Evolutionary conservation across 106 monocot species (phyloP).

Genomic region (Allium sativum): DNA sequence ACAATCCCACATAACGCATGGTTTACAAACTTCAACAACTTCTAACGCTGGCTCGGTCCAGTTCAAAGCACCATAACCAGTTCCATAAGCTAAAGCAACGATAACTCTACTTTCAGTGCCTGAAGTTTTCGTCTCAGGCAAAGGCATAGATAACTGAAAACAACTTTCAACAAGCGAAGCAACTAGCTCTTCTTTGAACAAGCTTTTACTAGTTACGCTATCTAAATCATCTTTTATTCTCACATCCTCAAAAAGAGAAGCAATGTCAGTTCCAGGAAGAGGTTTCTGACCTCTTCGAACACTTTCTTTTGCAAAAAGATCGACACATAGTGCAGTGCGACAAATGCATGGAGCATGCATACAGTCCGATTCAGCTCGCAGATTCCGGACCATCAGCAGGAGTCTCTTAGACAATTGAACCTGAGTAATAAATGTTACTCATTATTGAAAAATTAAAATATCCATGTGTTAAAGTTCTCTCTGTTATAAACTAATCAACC

Average conservation of each 20-base stretch:
- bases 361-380: conserved; percentile 96
- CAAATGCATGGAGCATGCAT: conserved; percentile 99
- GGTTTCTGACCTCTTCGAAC: conserved; percentile 96
- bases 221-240: conserved; percentile 92
- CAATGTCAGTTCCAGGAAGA: conserved; percentile 90
- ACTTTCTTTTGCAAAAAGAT: conserved; percentile 99
- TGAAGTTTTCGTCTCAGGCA: conserved; percentile 84
- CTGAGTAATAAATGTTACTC: conserved; percentile 24
- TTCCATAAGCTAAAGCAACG: conserved; percentile 97
- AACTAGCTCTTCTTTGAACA: conserved; percentile 93
- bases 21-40: conserved; percentile 91
- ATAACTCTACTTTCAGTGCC: conserved; percentile 98
- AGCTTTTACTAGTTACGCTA: conserved; percentile 77
- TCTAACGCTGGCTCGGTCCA: conserved; percentile 96
- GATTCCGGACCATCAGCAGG: conserved; percentile 91
- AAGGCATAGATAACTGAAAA: conserved; percentile 91
- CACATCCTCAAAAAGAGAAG: conserved; percentile 89
- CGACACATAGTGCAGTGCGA: conserved; percentile 96
- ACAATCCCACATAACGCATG: conserved; percentile 97
- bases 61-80: conserved; percentile 93
- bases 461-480: neutral
- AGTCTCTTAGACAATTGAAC: conserved; percentile 90
- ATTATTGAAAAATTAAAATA: neutral
- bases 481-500: neutral
- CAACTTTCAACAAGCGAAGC: conserved; percentile 98